Base-by-base conservation (phyloP, 106 monocot species). In the Dendrobium chrysotoxum region DNA sequence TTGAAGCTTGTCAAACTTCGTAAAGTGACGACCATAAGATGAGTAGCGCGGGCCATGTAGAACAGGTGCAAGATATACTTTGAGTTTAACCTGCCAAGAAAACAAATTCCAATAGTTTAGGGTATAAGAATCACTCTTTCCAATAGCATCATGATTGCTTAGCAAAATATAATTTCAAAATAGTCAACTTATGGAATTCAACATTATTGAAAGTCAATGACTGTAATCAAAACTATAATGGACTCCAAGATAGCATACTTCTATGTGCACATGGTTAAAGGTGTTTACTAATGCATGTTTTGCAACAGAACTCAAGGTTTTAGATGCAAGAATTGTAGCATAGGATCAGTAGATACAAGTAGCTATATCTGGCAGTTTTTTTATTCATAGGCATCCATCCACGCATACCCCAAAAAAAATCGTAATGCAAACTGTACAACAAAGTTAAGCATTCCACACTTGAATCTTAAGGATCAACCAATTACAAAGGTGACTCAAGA, bases 1-100 rank as follows among this genome's bases (percentile, higher is more conserved):
- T 41, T 81, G 40, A 41, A 90, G 82, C 81, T 90, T 92, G 40
- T 86, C 84, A 76, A 77, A 72, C 84, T 90, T 87, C 23, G 87
- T 90, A 55, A 90, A 90, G 82, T 92, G 89, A 38, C 88, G 86
- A 18, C 90, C 90, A 83, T 80, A 90, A 28, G 92, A 90, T 75
- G 86, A 86, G 58, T 86, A 89, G 72, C 86, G 85, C 79, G 85
- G 80, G 12, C 89, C 92, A 90, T 88, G 86, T 21, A 92, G 68
- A 28, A 92, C 86, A 58, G 92, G 92, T 72, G 85, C 85, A 66
- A 92, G 86, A 85, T 90, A 92, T 61, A 88, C 87, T 71, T 80
- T 90, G 65, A 92, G 84, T 65, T 84, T 90, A 31, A 72, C 79
- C 92, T 92, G 84, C 50, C 58, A 79, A 58, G 39, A 35, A 23